These are phyloP conservation scores for Alternaria novae-zelandiae DNA, from an alignment of 2,329 filamentous ascomycete species.

Conservation along the genomic window DNA sequence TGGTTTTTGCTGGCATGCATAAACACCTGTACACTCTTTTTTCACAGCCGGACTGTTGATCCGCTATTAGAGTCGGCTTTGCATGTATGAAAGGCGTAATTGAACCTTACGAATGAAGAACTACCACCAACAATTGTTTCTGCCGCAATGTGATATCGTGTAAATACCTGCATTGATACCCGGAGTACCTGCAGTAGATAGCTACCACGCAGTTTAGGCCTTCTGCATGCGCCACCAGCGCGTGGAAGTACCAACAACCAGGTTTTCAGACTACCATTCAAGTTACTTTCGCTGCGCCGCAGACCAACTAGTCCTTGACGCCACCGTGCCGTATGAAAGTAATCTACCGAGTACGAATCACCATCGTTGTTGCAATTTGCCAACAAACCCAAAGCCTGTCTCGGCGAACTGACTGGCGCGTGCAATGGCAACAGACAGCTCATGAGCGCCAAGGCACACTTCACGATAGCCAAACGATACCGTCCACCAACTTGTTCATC, in stretches of 20 bases:
- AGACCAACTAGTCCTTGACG: neutral
- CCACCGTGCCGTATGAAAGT: neutral
- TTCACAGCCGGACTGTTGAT: conserved; percentile 50
- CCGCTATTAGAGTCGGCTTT: conserved; percentile 24
- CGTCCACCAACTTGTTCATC: neutral
- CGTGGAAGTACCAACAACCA: neutral
- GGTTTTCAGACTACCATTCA: neutral
- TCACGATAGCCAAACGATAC: neutral
- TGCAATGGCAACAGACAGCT: neutral
- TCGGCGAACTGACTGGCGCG: neutral
- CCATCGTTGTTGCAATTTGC: neutral
- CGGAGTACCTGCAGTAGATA: neutral
- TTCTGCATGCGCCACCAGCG: neutral
- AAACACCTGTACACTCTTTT: conserved; percentile 19
- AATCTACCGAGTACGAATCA: neutral
- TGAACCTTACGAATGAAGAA: neutral
- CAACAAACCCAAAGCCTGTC: neutral
- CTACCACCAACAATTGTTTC: neutral
- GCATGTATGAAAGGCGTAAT: conserved; percentile 15
- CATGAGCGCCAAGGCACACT: conserved; percentile 1
- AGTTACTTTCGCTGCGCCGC: neutral
- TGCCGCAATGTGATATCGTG: neutral
- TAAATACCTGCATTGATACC: neutral
- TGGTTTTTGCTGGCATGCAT: conserved; percentile 9
- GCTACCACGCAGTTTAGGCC: neutral